Evolutionary conservation across 176 grass and related monocot genomes (phyloP).

Genomic region (Cocos nucifera): DNA sequence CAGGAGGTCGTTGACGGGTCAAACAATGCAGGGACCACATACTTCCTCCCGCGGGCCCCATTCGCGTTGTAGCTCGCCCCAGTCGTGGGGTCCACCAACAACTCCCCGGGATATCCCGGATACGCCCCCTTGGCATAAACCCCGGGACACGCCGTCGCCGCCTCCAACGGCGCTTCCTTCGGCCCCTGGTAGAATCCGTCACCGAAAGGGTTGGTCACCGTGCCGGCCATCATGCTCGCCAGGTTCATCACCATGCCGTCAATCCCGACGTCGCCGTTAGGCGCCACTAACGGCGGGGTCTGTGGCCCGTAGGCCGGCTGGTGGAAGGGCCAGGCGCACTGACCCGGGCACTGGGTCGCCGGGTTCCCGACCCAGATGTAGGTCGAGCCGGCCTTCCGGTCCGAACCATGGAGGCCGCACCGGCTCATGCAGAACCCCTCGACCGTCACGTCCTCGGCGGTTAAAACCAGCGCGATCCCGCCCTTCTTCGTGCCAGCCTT

Average conservation of each 20-base stretch:
- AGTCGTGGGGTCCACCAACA: constrained; percentile 36
- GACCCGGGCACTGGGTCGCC: constrained; percentile 40
- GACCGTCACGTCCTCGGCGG: constrained; percentile 51
- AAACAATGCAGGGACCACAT: too few relatives aligned
- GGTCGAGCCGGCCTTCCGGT: constrained; percentile 19
- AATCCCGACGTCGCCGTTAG: constrained; percentile 41
- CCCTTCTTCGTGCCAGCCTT: constrained; percentile 12
- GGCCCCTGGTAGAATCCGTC: constrained; percentile 52
- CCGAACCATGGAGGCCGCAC: constrained; percentile 11
- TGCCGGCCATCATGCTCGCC: constrained; percentile 40
- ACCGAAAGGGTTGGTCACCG: constrained; percentile 45
- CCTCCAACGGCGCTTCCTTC: constrained; percentile 37
- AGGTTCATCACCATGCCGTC: constrained; percentile 51
- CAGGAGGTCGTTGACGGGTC: too few relatives aligned
- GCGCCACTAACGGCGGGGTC: constrained; percentile 30
- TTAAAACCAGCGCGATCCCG: constrained; percentile 44
- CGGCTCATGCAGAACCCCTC: constrained; percentile 58
- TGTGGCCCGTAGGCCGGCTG: constrained; percentile 53
- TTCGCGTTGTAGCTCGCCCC: constrained; percentile 33
- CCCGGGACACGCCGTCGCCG: constrained; percentile 39
- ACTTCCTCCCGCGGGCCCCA: too few relatives aligned
- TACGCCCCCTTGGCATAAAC: constrained; percentile 45
- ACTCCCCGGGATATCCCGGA: constrained; percentile 39
- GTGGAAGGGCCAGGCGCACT: constrained; percentile 59
- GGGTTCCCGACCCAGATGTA: constrained; percentile 19